A percentile compares a stretch with the other conserved stretches of the same genome.
phyloP scores from a whole-genome alignment of 306 rosid genomes.

The Cucurbita pepo region DNA sequence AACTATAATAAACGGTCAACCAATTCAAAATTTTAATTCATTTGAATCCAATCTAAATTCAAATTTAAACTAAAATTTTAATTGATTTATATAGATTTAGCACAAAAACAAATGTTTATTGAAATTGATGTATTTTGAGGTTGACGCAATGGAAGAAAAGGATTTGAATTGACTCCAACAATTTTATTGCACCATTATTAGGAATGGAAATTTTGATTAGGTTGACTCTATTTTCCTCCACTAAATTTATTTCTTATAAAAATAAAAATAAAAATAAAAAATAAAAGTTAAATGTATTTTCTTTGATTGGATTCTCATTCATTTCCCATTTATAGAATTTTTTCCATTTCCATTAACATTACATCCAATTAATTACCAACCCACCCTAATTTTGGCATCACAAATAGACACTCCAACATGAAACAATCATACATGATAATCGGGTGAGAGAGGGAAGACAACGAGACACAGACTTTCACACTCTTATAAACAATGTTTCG shows the following conservation, averaged over 20 bases:
- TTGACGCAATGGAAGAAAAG: not conserved
- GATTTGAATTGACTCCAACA: slow-evolving; percentile 1
- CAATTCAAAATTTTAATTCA: too few species aligned
- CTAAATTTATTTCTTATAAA: not conserved
- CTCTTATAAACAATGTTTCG: too few species aligned
- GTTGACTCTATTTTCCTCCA: not conserved
- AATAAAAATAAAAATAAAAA: not conserved
- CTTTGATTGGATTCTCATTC: slow-evolving; percentile 1
- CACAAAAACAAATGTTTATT: not conserved
- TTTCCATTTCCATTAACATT: slow-evolving; percentile 2
- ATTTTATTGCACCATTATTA: slow-evolving; percentile 1
- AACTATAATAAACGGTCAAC: too few species aligned
- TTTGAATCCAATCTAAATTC: too few species aligned
- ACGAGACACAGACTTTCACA: too few species aligned
- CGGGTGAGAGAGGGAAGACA: not conserved
- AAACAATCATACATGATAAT: not conserved
- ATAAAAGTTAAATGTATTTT: not conserved
- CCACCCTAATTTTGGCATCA: slow-evolving; percentile 2
- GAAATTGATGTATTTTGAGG: not conserved
- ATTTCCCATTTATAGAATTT: slow-evolving; percentile 6
- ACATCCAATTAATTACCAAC: not conserved
- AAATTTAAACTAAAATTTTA: too few species aligned
- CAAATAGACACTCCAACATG: too few species aligned
- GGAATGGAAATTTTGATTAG: not conserved
- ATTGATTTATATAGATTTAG: not conserved